Base-by-base conservation (phyloP, 768 basidiomycete species). In the Mycena capillaripes region DNA sequence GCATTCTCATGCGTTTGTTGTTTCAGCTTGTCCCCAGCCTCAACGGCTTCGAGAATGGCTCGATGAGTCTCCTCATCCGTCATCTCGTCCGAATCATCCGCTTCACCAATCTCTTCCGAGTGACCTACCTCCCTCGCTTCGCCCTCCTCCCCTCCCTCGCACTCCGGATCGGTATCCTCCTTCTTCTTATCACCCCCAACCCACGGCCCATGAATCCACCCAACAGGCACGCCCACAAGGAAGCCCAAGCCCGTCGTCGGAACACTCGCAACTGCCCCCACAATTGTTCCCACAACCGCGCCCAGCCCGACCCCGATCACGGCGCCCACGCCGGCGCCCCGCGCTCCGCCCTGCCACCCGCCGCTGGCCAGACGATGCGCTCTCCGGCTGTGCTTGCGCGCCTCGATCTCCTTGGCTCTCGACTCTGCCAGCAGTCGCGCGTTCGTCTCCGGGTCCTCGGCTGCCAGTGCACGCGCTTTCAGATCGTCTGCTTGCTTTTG, bases 201-300 rank as follows among this genome's bases (percentile, higher is more conserved):
- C 66, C 66, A 68, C 46, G 66, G 66, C 66, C 66, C 66, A 68
- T 68, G 66, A 60, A 68, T 68, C 66, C 58, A 68, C 27, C 66
- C 66, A 52, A 60, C 66, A 50, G 66, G 66, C 23, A 68, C 66
- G 4, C 66, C 66, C 57, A 68, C 66, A 38, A 68, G 32, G 21
- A 68, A 38, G 21, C 66, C 66, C 46, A 68, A 19, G 2, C 57
- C 66, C 27, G 66, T 68, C 48, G 58, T 68, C 58, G 66, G 66
- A 30, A 68, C 19, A 68, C 46, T 68, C 66, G 58, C 66, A 68
- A 68, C 60, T 23, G 66, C 48, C 17, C 66, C 66, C 38, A 68
- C 66, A 52, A 68, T 57, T 30, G 66, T 68, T 17, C 66, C 66
- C 46, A 68, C 66, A 34, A 30, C 58, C 58, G 66, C n/a, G 36